Conservation (phyloP, 495 filamentous ascomycete genomes). For the Bryoglossum gracile region DNA sequence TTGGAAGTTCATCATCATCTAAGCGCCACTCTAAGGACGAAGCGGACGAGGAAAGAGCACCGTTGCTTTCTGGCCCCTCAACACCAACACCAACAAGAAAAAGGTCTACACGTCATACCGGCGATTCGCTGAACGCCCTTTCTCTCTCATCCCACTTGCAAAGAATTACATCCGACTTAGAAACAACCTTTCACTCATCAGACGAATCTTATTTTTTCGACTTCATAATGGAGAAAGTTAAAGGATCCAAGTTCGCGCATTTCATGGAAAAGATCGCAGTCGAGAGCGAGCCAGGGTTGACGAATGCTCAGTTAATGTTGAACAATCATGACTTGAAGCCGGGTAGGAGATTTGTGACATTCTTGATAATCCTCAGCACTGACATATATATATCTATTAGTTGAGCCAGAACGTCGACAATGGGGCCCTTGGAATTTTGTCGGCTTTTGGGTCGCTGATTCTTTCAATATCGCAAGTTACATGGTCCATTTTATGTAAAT, state of each 20-base stretch:
- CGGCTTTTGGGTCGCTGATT: constrained; percentile 89
- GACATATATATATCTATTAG: constrained; percentile 30
- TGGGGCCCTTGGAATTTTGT: constrained; percentile 89
- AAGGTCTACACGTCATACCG: constrained; percentile 2
- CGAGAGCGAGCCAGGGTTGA: constrained; percentile 68
- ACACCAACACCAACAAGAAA: too few species aligned
- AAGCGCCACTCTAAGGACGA: neutral
- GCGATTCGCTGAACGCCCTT: neutral
- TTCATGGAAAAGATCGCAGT: constrained; percentile 57
- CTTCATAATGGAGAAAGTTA: constrained; percentile 26
- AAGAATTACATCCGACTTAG: neutral
- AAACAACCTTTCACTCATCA: constrained; percentile 12
- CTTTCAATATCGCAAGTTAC: constrained; percentile 72
- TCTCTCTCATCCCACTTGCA: neutral
- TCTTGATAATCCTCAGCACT: too few species aligned
- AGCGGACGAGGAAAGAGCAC: constrained; percentile 10
- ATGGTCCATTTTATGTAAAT: too few species aligned
- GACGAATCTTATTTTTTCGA: constrained; percentile 22
- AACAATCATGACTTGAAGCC: constrained; percentile 86
- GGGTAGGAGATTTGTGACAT: constrained; percentile 33
- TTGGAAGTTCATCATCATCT: constrained; percentile 1
- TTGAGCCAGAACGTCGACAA: constrained; percentile 75
- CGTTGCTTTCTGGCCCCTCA: constrained; percentile 12
- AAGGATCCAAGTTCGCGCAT: constrained; percentile 15
- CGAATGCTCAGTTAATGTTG: constrained; percentile 81